Base-by-base conservation (phyloP, 805 yeast species). In the Cyberlindnera petersonii region DNA sequence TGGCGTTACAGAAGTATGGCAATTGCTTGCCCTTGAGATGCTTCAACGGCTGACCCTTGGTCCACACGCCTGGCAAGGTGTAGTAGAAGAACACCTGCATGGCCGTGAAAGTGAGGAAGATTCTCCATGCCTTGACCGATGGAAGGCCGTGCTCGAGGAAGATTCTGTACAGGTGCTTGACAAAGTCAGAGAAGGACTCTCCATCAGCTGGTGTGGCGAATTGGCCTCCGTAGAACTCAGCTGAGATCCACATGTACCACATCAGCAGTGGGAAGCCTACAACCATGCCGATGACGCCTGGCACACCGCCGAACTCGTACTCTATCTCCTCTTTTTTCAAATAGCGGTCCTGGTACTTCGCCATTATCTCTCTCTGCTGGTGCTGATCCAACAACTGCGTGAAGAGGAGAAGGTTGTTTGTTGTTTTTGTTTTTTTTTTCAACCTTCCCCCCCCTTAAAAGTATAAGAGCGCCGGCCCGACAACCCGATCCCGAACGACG, bases 191-290 rank as follows among this genome's bases (percentile, higher is more conserved):
- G 35, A 54, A 39, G 7, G 74, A 53, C 61, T 83, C 77, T 35
- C 66, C 78, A 4, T 59, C 69, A 0, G 60, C 57, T 4, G 96
- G 96, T 61, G 71, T 64, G 18, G 95, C 87, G 21, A 86, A 71
- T 34, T 66, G 56, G 2, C 96, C 96, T 47, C 68, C 68, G 63
- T 87, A 86, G 61, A 82, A 88, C 46, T 76, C 75, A 36, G 93
- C 91, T 54, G 87, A 74, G 39, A 91, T 79, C 94, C 96, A 91
- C 93, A 93, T 83, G 65, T 93, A 93, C 72, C 82, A 86, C 98
- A 93, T 93, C 56, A 93, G 70, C 33, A 82, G 57, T 7, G 98
- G 98, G 67, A 93, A 93, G 4, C 95, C 95, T 31, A 77, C 58
- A 80, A 91, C 77, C 98, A 93, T 91, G 6, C 89, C 91, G 16